Base-by-base conservation (phyloP, 805 yeast genomes). In the Hanseniaspora clermontiae region DNA sequence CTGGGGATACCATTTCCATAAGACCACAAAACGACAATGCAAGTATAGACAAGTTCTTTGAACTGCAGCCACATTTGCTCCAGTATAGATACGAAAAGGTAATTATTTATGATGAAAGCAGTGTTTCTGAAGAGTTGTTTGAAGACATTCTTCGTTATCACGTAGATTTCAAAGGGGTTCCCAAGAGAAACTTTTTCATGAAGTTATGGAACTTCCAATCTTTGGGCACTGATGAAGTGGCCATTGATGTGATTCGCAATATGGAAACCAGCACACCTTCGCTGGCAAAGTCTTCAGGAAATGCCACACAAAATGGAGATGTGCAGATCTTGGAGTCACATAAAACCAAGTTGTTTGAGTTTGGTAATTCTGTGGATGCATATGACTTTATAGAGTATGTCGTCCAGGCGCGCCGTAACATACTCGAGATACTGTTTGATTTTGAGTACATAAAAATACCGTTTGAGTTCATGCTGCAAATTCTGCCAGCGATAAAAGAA, bases 371-470 rank as follows among this genome's bases (percentile, higher is more conserved):
- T 51, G 83, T 83, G 46, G 88, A 86, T 51, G 77, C 84, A 53
- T 89, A 91, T 65, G 96, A 87, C 55, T 69, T 90, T 47, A 91
- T 81, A 66, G 83, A 91, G 67, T 93, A 93, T 68, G 95, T 95
- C n/a, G 86, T 88, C 65, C 73, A 97, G 58, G 97, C 97, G 5
- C 76, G 96, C 60, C 69, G 99, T 61, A 88, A 95, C 51, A 77
- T 90, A 4, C 65, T 89, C 24, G 99, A 93, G 66, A 84, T 86
- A 0, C 66, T 93, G 7, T 76, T 80, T 53, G 99, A 93, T 66
- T 93, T 93, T 65, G 81, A 78, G 59, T 77, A 87, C 5, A 73
- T 93, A 43, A 74, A 70, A 50, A 80, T 93, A 32, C 97, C 98
- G 0, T 65, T 86, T 38, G 83, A 80, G 57, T 83, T 84, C 63